Evolutionary conservation across 805 yeast genomes (phyloP), one percentile per base, ranked within the genome.

Genomic region (Cyberlindnera xishuangbannaensis): DNA sequence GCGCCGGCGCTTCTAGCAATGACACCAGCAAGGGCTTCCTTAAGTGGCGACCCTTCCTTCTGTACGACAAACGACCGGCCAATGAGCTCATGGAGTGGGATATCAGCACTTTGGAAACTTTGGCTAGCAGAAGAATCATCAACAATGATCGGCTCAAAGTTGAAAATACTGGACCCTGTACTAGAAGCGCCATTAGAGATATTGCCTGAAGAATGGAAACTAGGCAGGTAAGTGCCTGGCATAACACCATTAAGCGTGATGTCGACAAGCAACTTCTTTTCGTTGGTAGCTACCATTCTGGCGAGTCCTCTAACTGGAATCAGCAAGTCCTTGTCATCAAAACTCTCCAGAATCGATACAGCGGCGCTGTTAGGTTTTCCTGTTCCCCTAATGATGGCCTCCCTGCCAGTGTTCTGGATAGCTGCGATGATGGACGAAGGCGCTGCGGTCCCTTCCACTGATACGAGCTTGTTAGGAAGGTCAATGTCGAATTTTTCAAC

Each of bases 1-100:
- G 78, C 83, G 12, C 98, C 98, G 1, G 98, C 97, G 49, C 94
- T 82, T 51, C 97, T 72, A 1, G 97, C 97, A 53, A 92, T 76
- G 16, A 90, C 95, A 19, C 98, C 97, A 31, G 78, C 79, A 8
- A 83, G 59, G 12, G 66, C 53, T 24, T 61, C 67, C 18, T 59
- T 46, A 30, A 43, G 36, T 7, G 43, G 46, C 0, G 30, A 37
- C 11, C 47, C 47, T 6, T 45, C 44, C 17, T 40, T 36, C 11
- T 58, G 48, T 7, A 68, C 51, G 7, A 65, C 62, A 31, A 71
- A 58, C 16, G 69, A 56, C 21, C 95, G 66, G 15, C 95, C 95
- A 42, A 85, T 81, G 28, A 84, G 57, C 26, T 80, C 80, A 30
- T 61, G 51, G 13, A 83, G 67, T 15, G 64, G 58, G 34, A 82